Conservation (phyloP, 2,329 filamentous ascomycete species). For the Penicillium decumbens region DNA sequence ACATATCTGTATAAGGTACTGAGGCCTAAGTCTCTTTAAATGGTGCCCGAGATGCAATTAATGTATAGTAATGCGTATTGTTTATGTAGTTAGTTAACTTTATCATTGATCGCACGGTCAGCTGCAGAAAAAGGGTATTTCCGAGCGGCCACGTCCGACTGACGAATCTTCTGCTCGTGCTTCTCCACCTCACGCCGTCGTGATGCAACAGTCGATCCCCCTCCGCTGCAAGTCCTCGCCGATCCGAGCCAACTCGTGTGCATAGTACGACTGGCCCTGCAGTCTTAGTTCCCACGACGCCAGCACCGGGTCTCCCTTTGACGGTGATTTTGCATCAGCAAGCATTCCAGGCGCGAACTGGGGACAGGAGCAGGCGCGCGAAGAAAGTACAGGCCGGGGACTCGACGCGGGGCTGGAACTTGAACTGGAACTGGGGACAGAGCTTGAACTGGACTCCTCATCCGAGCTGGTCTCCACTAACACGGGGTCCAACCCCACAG, state of each 20-base stretch:
- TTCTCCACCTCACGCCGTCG: conserved; percentile 10
- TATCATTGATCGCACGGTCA: no score
- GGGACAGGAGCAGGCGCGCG: neutral
- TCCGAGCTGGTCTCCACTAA: conserved; percentile 6
- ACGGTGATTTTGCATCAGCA: neutral
- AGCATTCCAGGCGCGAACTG: neutral
- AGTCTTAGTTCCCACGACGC: conserved; percentile 30
- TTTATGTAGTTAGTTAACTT: no score
- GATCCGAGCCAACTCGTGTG: conserved; percentile 27
- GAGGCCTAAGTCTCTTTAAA: no score
- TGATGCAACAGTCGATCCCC: conserved; percentile 33
- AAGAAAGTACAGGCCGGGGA: neutral
- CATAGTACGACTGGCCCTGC: conserved; percentile 34
- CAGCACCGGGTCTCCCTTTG: neutral
- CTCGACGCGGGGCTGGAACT: neutral
- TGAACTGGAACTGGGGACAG: neutral
- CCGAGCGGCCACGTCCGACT: neutral
- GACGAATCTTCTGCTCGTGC: neutral
- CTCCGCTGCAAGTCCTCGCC: conserved; percentile 29
- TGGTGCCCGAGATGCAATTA: no score
- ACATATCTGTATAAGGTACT: no score
- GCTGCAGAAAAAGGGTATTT: neutral
- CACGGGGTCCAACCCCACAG: neutral
- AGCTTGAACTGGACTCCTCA: conserved; percentile 5
- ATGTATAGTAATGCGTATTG: no score